A percentile compares a stretch with the other conserved stretches of the same genome.
These are phyloP conservation scores for Aureoboletus auriporus DNA, from an alignment of 768 basidiomycete genomes.

Conservation along the genomic window DNA sequence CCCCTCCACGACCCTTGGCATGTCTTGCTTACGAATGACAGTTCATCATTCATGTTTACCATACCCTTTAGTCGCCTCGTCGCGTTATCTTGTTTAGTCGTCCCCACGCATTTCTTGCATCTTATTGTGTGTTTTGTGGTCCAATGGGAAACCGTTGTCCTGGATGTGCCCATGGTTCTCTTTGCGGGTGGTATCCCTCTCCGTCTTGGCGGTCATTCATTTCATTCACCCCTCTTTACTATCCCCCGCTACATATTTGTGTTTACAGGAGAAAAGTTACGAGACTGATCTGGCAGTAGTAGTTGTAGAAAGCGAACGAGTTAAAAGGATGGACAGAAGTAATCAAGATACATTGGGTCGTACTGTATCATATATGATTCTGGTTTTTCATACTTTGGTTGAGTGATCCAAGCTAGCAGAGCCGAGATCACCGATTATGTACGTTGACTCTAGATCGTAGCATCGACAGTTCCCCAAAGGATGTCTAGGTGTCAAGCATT, in stretches of 20 bases:
- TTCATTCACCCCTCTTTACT: slow-evolving; percentile 4
- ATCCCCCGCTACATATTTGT: slow-evolving; percentile 16
- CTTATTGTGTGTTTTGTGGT: slow-evolving; percentile 18
- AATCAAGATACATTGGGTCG: slow-evolving; percentile 26
- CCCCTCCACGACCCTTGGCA: slow-evolving; percentile 12
- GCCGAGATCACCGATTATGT: too few relatives aligned
- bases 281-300: slow-evolving; percentile 26
- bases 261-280: slow-evolving; percentile 18
- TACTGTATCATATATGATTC: slow-evolving; percentile 32
- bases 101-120: slow-evolving; percentile 21
- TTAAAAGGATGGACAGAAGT: slow-evolving; percentile 30
- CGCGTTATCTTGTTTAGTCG: slow-evolving; percentile 29
- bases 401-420: not conserved
- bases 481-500: too few relatives aligned
- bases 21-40: slow-evolving; percentile 30
- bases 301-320: slow-evolving; percentile 22
- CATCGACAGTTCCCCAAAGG: not conserved
- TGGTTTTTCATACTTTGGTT: slow-evolving; percentile 1
- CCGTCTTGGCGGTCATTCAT: slow-evolving; percentile 8
- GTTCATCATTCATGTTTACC: slow-evolving; percentile 24
- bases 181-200: slow-evolving; percentile 9
- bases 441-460: too few relatives aligned
- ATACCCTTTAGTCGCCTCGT: slow-evolving; percentile 28
- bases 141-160: slow-evolving; percentile 17
- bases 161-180: slow-evolving; percentile 16